phyloP scores from a whole-genome alignment of 2,329 filamentous ascomycete genomes.

The Nannizziopsis barbatae region DNA sequence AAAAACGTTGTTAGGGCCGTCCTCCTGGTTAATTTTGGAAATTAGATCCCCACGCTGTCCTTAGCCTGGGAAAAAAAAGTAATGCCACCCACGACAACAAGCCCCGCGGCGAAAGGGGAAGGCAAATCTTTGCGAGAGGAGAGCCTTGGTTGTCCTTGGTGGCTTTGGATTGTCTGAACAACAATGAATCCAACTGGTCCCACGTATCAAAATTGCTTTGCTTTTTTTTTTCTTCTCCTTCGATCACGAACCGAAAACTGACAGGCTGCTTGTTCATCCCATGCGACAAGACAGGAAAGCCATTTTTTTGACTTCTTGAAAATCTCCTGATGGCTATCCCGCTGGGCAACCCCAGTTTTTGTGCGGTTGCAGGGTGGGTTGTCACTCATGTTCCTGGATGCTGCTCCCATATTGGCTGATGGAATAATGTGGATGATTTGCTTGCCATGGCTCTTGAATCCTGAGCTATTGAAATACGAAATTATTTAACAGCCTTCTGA shows the following conservation, averaged over 20 bases:
- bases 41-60: background rate
- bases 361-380: too few species aligned
- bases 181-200: slow-evolving; percentile 4
- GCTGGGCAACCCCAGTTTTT: too few species aligned
- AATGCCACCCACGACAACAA: too few species aligned
- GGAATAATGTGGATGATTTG: background rate
- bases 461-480: too few species aligned
- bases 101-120: too few species aligned
- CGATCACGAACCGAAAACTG: too few species aligned
- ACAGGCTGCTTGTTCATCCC: too few species aligned
- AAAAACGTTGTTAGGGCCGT: background rate
- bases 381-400: background rate
- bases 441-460: background rate
- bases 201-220: slow-evolving; percentile 7
- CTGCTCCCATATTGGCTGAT: background rate
- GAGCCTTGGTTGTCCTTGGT: background rate
- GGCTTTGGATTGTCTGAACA: slow-evolving; percentile 1
- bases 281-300: too few species aligned
- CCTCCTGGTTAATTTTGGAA: slow-evolving; percentile 2
- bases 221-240: background rate
- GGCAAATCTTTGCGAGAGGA: too few species aligned
- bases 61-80: too few species aligned
- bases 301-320: too few species aligned
- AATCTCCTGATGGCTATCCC: background rate
- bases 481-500: too few species aligned